These are phyloP conservation scores for Calendula officinalis DNA, from an alignment of 129 eudicot species.

Conservation along the genomic window DNA sequence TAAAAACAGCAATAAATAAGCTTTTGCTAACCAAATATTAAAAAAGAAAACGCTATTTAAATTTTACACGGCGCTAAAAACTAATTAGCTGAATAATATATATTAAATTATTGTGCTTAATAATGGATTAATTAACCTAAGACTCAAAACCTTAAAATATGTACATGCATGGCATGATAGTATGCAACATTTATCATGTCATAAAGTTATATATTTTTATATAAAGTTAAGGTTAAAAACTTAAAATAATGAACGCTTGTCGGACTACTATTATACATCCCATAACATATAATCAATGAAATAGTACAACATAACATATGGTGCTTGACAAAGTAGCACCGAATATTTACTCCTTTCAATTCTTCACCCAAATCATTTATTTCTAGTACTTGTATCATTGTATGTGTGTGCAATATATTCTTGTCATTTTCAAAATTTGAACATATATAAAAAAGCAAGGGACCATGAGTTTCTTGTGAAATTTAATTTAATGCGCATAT, in stretches of 20 bases:
- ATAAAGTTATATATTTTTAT: conserved; percentile 22
- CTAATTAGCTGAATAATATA: too few species aligned
- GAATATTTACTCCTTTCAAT: conserved; percentile 26
- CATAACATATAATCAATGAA: conserved; percentile 39
- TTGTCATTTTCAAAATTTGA: background rate
- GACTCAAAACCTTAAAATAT: conserved; percentile 15
- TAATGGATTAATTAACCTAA: conserved; percentile 7
- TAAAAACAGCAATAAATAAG: too few species aligned
- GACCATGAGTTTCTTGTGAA: conserved; percentile 14
- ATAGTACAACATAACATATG: conserved; percentile 34
- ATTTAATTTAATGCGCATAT: conserved; percentile 3
- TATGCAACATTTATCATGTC: conserved; percentile 33
- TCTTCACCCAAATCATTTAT: conserved; percentile 35
- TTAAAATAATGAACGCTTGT: conserved; percentile 24
- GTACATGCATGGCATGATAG: conserved; percentile 30
- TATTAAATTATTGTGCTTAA: conserved; percentile 6
- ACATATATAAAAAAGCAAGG: background rate
- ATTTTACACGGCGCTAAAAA: too few species aligned
- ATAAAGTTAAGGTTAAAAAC: conserved; percentile 19
- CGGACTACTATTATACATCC: conserved; percentile 35
- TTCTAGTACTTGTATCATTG: conserved; percentile 29
- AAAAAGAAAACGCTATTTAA: too few species aligned
- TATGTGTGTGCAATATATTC: conserved; percentile 21
- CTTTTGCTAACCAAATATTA: too few species aligned
- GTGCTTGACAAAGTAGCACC: conserved; percentile 28